phyloP scores from a whole-genome alignment of 2,329 filamentous ascomycete species.

The Tolypocladium album region DNA sequence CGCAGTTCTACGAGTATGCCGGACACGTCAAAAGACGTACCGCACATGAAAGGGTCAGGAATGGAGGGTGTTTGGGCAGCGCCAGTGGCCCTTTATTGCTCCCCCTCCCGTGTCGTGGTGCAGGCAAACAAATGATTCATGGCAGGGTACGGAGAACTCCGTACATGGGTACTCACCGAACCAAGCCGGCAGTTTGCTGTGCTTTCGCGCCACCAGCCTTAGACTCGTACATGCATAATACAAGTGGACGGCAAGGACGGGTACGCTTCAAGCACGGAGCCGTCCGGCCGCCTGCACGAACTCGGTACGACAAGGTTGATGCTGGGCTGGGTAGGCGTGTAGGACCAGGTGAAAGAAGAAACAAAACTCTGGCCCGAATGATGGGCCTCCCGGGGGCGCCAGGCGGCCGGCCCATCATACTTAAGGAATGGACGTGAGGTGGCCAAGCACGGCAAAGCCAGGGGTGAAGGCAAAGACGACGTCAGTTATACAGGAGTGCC shows the following conservation, averaged over 20 bases:
- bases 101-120: not conserved
- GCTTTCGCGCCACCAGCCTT: not conserved
- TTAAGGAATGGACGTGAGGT: constrained; percentile 1
- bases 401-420: not conserved
- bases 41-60: not conserved
- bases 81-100: not conserved
- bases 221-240: not conserved
- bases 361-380: not conserved
- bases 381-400: not conserved
- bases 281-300: not conserved
- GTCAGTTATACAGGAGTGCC: not conserved
- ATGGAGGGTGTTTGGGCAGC: not conserved
- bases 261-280: not conserved
- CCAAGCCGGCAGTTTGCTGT: not conserved
- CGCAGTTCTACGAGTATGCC: not conserved
- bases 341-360: not conserved
- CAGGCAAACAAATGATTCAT: not conserved
- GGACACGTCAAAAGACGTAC: not conserved
- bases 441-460: not conserved
- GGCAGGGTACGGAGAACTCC: not conserved
- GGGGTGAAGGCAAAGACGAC: not conserved
- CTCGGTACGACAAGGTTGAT: not conserved
- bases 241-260: too few relatives aligned
- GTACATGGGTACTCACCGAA: not conserved
- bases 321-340: not conserved